phyloP scores from a whole-genome alignment of 345 rosid genomes.

The Schrenkiella parvula region DNA sequence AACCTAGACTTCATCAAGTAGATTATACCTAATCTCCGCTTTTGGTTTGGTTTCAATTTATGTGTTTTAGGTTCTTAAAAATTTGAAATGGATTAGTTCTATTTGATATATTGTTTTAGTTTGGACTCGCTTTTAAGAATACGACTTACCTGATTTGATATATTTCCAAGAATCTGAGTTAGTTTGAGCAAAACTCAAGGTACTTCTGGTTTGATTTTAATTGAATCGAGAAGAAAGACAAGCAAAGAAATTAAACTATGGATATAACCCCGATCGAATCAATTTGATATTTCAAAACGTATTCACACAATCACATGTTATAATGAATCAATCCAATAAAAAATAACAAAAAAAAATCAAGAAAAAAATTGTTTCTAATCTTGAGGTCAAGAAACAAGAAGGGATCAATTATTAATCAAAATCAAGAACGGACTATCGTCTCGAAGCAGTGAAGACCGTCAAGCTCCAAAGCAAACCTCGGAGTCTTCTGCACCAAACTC shows the following conservation, averaged over 20 bases:
- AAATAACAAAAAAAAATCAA: neutral
- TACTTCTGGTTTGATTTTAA: neutral
- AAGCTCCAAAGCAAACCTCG: slow-evolving; percentile 54
- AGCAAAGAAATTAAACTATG: neutral
- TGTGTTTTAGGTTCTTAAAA: neutral
- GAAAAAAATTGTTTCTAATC: slow-evolving; percentile 1
- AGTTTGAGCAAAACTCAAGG: neutral
- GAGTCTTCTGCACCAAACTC: slow-evolving; percentile 21
- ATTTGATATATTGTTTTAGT: neutral
- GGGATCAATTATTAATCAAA: neutral
- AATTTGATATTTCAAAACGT: neutral
- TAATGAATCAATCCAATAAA: slow-evolving; percentile 19
- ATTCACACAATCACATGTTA: slow-evolving; percentile 12
- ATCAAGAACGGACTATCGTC: slow-evolving; percentile 44
- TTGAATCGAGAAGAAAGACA: neutral
- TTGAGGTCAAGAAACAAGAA: slow-evolving; percentile 3
- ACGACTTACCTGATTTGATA: neutral
- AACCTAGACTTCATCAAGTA: neutral
- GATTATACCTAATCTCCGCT: neutral
- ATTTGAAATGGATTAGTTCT: neutral
- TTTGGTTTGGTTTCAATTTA: neutral
- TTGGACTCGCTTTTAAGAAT: neutral
- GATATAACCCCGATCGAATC: neutral
- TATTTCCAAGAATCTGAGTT: neutral
- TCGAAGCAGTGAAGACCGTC: slow-evolving; percentile 76